Evolutionary conservation across 371 early-diverging fungal species (phyloP).

Genomic region (Funneliformis caledonium): DNA sequence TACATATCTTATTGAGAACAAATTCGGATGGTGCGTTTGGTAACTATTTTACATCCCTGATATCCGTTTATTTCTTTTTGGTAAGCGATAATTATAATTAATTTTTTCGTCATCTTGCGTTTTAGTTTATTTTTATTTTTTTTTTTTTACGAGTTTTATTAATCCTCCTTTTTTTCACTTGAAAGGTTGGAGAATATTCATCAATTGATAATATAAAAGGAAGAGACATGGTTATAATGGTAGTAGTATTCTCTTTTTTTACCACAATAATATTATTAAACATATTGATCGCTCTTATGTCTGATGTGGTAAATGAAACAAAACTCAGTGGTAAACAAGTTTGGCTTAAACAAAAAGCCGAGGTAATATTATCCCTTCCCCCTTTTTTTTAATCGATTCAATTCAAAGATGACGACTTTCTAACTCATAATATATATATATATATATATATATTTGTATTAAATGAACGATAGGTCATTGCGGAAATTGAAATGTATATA

Average conservation of each 20-base stretch:
- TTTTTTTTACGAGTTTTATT: background rate
- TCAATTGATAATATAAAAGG: background rate
- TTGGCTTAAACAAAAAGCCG: slow-evolving; percentile 23
- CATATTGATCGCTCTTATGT: slow-evolving; percentile 22
- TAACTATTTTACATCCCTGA: background rate
- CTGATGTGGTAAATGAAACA: slow-evolving; percentile 12
- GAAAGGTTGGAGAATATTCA: background rate
- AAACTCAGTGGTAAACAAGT: slow-evolving; percentile 17
- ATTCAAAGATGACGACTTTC: background rate
- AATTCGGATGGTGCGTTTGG: background rate
- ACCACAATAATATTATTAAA: slow-evolving; percentile 10
- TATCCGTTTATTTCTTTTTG: slow-evolving; percentile 6
- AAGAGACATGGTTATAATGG: background rate
- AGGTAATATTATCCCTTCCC: background rate
- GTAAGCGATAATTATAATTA: background rate
- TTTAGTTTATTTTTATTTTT: background rate
- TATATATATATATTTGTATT: background rate
- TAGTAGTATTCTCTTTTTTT: background rate
- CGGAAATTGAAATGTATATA: slow-evolving; percentile 13
- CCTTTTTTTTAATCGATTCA: background rate
- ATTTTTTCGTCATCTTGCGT: background rate
- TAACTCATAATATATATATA: background rate
- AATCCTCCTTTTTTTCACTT: no score
- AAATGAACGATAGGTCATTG: background rate
- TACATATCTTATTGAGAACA: background rate